These are phyloP conservation scores for Penicillium nordicum DNA, from an alignment of 2,329 filamentous ascomycete genomes.

Conservation along the genomic window DNA sequence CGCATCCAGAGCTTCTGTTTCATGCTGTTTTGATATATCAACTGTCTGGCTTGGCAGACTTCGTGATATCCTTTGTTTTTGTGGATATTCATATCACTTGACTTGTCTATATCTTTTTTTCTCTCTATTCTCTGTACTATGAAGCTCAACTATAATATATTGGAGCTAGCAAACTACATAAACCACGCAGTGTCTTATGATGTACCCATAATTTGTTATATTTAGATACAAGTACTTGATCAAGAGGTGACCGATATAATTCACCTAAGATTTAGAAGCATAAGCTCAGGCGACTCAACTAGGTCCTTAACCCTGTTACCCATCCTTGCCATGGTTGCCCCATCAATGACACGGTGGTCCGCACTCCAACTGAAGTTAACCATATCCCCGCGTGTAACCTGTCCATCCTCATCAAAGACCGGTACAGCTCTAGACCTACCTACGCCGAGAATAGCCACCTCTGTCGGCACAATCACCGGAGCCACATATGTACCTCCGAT, in stretches of 20 bases:
- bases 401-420: conserved; percentile 61
- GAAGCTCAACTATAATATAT: background rate
- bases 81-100: background rate
- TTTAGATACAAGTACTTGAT: background rate
- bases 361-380: conserved; percentile 95
- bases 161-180: background rate
- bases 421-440: conserved; percentile 78
- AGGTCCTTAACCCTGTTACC: conserved; percentile 74
- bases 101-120: background rate
- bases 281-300: conserved; percentile 80
- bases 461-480: conserved; percentile 84
- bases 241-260: background rate
- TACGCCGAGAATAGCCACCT: conserved; percentile 88
- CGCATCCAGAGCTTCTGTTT: background rate
- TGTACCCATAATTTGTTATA: background rate
- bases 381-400: conserved; percentile 71
- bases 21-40: background rate
- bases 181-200: background rate
- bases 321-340: conserved; percentile 88
- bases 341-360: conserved; percentile 90
- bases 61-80: background rate
- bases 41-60: background rate
- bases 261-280: conserved; percentile 79
- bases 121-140: background rate
- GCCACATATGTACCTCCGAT: conserved; percentile 90